Conservation (phyloP, 2,329 filamentous ascomycete species). For the Fusarium haematococcum region DNA sequence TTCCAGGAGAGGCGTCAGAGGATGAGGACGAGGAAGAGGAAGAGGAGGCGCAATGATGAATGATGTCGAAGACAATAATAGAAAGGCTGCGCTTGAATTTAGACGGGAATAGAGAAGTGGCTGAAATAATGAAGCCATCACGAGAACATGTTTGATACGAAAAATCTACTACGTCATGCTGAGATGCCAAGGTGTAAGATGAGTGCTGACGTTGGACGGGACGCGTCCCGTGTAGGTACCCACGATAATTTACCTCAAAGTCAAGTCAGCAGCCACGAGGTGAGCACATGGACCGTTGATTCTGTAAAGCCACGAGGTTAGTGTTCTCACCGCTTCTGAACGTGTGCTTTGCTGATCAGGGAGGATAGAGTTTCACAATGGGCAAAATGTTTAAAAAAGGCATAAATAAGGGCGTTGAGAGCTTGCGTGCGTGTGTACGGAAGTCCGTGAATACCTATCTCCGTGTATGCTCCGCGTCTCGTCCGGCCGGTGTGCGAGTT, state of each 20-base stretch:
- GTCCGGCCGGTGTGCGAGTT: neutral
- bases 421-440: neutral
- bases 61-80: constrained; percentile 8
- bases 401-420: neutral
- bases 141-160: constrained; percentile 7
- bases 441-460: neutral
- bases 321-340: neutral
- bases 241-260: neutral
- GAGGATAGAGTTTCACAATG: neutral
- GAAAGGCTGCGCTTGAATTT: constrained; percentile 8
- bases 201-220: neutral
- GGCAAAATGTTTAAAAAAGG: neutral
- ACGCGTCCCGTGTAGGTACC: neutral
- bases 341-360: neutral
- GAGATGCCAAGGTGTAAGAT: neutral
- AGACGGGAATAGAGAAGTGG: constrained; percentile 11
- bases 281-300: neutral
- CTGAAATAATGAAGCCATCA: constrained; percentile 26
- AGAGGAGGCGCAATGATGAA: constrained; percentile 17
- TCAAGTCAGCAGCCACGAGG: neutral
- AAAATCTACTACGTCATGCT: neutral
- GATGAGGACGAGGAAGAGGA: constrained; percentile 39
- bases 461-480: neutral
- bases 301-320: neutral
- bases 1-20: constrained; percentile 54